Conservation (phyloP, 352 stramenopile species). For the Phytophthora chlamydospora region DNA sequence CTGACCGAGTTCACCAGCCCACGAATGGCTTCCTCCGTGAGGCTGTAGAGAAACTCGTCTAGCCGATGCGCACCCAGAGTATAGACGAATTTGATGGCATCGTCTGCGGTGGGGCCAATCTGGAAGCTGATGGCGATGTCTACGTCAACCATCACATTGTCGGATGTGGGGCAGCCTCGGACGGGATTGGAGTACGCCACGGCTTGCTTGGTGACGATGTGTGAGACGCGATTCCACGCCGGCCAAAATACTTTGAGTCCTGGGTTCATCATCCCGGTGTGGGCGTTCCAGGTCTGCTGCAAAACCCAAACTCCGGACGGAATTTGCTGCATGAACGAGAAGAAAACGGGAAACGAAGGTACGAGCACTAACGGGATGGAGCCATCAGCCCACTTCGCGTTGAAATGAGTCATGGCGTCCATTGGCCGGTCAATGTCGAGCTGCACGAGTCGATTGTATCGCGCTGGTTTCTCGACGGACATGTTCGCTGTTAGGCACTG, state of each 20-base stretch:
- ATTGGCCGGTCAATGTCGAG: constrained; percentile 47
- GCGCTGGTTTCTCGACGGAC: constrained; percentile 16
- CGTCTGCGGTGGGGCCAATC: constrained; percentile 70
- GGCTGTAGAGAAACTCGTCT: constrained; percentile 70
- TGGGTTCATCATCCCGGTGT: constrained; percentile 69
- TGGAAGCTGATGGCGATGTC: constrained; percentile 85
- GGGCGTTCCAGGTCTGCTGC: constrained; percentile 79
- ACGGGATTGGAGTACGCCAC: constrained; percentile 74
- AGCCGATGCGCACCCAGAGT: constrained; percentile 71
- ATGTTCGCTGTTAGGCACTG: not conserved
- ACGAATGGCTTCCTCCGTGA: constrained; percentile 71
- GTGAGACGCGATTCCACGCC: constrained; percentile 73
- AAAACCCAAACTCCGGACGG: constrained; percentile 71
- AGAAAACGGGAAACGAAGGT: constrained; percentile 48
- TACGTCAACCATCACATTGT: constrained; percentile 87
- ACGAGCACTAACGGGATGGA: constrained; percentile 60
- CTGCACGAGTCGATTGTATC: constrained; percentile 52
- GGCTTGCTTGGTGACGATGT: constrained; percentile 82
- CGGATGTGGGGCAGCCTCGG: constrained; percentile 64
- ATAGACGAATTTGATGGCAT: constrained; percentile 80
- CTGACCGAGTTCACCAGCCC: constrained; percentile 71
- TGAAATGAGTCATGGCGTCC: constrained; percentile 53
- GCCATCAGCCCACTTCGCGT: constrained; percentile 43
- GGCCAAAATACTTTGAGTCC: constrained; percentile 72
- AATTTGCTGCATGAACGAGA: constrained; percentile 50